Base-by-base conservation (phyloP, 495 filamentous ascomycete genomes). In the Chaetomidium leptoderma region DNA sequence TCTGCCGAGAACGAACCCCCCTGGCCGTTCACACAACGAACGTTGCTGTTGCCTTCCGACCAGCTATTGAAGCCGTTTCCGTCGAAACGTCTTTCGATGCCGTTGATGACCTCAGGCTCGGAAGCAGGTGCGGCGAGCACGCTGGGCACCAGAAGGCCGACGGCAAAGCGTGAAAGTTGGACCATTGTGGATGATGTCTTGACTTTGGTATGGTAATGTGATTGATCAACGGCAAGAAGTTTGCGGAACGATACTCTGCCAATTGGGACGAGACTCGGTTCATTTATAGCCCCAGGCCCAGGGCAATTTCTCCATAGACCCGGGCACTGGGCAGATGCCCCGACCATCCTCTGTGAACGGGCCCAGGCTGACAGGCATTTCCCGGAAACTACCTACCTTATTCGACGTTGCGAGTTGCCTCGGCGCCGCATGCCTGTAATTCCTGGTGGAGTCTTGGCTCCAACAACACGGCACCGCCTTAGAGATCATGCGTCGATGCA, bases 1-100 rank as follows among this genome's bases (percentile, higher is more conserved):
- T 65, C 73, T 5, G 83, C 77, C 30, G 69, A 72, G 69, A 83
- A 86, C 39, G 71, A 65, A 6, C 82, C 82, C 8, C 66, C 74
- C 21, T 63, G 60, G 46, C 77, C 75, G 55, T 85, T 84, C 61
- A 70, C 76, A 63, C 84, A 86, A 21, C 70, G 72, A 8, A 84
- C 78, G 54, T 70, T 69, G 44, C 74, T 77, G 53, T 74, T 76
- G 9, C 77, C 77, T 48, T 85, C 78, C 43, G 81, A 83, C 80
- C 81, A 85, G 75, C 79, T 84, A 33, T 76, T 79, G 63, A 83
- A 86, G 70, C 47, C 27, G 55, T 19, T 23, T 45, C 23, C 33
- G 53, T 45, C 42, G 24, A 46, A 46, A 24, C 44, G 44, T 1
- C 14, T 5, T 4, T 30, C 8, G 3, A 46, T 17, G 14, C 8